phyloP scores from a whole-genome alignment of 2,329 filamentous ascomycete genomes.

The Leptographium galeiforme region DNA sequence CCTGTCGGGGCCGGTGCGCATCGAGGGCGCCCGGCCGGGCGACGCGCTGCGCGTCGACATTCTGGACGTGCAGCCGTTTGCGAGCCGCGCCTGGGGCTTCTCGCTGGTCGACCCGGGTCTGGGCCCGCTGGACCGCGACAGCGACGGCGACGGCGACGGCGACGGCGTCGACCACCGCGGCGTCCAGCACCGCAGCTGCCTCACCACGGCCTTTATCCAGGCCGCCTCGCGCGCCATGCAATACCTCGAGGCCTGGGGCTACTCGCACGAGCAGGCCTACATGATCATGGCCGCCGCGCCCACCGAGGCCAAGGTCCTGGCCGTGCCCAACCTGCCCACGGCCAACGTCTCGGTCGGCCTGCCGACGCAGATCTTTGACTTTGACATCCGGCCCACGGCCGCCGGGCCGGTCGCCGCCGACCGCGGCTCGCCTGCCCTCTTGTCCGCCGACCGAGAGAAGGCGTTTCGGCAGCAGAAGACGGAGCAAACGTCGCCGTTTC shows the following conservation, averaged over 20 bases:
- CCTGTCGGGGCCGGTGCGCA: slow-evolving; percentile 28
- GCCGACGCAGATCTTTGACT: neutral
- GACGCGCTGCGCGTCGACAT: slow-evolving; percentile 39
- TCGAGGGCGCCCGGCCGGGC: slow-evolving; percentile 34
- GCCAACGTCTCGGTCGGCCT: neutral
- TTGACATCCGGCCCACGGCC: neutral
- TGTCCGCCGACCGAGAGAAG: neutral
- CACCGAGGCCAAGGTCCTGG: neutral
- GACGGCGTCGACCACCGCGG: slow-evolving; percentile 19
- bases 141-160: slow-evolving; percentile 27
- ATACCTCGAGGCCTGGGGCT: neutral
- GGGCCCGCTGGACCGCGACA: slow-evolving; percentile 24
- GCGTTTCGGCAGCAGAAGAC: neutral
- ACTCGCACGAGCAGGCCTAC: neutral
- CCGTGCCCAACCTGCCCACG: neutral
- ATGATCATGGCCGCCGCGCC: neutral
- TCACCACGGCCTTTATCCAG: neutral
- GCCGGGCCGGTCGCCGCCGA: neutral
- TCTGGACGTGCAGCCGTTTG: slow-evolving; percentile 24
- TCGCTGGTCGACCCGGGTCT: slow-evolving; percentile 37
- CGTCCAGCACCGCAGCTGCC: too few species aligned
- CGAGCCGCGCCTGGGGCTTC: slow-evolving; percentile 32
- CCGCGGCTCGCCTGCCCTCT: neutral
- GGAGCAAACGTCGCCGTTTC: neutral
- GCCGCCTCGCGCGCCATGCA: neutral